Evolutionary conservation across 225 moss, liverwort and hornwort species (phyloP), one percentile per base, ranked within the genome.

Genomic region (Marchantia paleacea): DNA sequence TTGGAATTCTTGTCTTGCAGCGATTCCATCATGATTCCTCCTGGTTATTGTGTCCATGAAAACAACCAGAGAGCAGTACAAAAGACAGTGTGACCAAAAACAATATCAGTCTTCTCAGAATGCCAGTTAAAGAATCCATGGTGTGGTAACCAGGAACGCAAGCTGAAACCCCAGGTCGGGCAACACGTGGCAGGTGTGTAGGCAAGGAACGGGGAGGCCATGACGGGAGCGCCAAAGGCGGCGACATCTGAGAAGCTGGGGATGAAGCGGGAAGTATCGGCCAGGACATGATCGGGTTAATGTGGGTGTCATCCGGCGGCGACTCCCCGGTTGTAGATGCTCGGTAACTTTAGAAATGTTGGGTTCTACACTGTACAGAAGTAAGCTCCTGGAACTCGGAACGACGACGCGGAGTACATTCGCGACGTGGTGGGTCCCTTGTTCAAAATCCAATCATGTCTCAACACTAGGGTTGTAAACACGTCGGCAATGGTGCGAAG

Each of bases 211-310:
- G 70, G 4, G 18, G 10, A 14, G 16, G 70, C 18, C 31, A 70
- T 18, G 70, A 70, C 65, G 25, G 26, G 65, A 10, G 65, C 63
- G 63, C 9, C 22, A 0, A 9, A 20, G 63, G 18, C 70, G 70
- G 70, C 70, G 70, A 70, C 31, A 70, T 70, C 39, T 47, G 70
- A 70, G 70, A 31, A 4, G 31, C 19, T 31, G 70, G 70, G 12
- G 26, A 47, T 12, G 31, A 31, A 49, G 39, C 39, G 14, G 15
- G 13, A 47, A 47, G 31, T 31, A 13, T 49, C 14, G 70, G 70
- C 70, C 70, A 47, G 13, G 26, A 70, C 70, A 70, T 47, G 70
- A 70, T 70, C 14, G 4, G 0, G 18, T n/a, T 0, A 8, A 31
- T 6, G 31, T 30, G 39, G 70, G 11, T 63, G 65, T 25, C 14